phyloP scores from a whole-genome alignment of 495 filamentous ascomycete genomes.

The Bryoglossum gracile region DNA sequence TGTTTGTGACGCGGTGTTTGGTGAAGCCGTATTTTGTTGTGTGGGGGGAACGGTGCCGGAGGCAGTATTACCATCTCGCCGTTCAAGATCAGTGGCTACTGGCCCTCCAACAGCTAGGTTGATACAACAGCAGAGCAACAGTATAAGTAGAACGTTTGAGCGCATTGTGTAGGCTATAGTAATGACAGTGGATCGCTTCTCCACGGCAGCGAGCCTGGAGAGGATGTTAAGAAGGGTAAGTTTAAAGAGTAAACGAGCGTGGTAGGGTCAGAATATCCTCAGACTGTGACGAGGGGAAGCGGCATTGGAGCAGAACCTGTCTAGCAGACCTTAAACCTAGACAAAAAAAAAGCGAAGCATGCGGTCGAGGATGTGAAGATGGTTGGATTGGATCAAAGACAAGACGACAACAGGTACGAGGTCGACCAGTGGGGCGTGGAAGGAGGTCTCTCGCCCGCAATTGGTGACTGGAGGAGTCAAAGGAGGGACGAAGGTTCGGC shows the following conservation, averaged over 20 bases:
- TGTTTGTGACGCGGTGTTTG: constrained; percentile 5
- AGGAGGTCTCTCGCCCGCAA: neutral
- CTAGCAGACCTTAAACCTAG: constrained; percentile 13
- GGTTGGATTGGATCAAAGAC: neutral
- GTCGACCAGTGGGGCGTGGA: neutral
- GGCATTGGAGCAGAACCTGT: constrained; percentile 19
- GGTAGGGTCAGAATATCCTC: constrained; percentile 14
- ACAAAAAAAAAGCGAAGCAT: constrained; percentile 9
- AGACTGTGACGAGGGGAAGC: constrained; percentile 12
- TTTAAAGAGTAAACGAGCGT: constrained; percentile 9
- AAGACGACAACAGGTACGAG: neutral
- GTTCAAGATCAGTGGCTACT: constrained; percentile 7
- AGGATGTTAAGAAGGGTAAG: constrained; percentile 4
- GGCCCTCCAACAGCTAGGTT: constrained; percentile 14
- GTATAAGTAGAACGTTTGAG: constrained; percentile 11
- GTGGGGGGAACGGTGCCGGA: neutral
- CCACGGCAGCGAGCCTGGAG: constrained; percentile 1
- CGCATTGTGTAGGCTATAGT: constrained; percentile 14
- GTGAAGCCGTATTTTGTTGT: constrained; percentile 12
- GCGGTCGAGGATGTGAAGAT: neutral
- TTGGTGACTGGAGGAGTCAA: too few relatives aligned
- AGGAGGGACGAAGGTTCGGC: too few relatives aligned
- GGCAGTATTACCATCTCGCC: constrained; percentile 2
- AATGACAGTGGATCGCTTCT: constrained; percentile 4
- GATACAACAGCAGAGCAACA: constrained; percentile 20